Evolutionary conservation across 208 protist species (phyloP).

Genomic region (Balamuthia mandrillaris): DNA sequence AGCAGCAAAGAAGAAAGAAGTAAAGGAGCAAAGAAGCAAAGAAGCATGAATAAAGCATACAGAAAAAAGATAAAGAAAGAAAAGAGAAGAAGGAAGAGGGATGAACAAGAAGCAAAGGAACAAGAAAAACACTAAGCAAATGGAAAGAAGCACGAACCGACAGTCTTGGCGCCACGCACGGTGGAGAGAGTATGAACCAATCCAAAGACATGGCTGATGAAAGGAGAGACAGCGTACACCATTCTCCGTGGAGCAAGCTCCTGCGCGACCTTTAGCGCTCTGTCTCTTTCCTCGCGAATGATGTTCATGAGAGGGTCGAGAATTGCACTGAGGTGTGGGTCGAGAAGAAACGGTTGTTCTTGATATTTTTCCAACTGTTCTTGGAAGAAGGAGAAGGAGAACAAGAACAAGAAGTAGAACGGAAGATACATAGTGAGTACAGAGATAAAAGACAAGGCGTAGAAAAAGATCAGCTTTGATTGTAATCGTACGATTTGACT

Average conservation of each 20-base stretch:
- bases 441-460: too few species aligned
- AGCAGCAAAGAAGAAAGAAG: too few species aligned
- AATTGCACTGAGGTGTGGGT: constrained; percentile 82
- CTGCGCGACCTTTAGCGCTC: constrained; percentile 56
- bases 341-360: constrained; percentile 86
- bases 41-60: too few species aligned
- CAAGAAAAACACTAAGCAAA: background rate
- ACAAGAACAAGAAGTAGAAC: too few species aligned
- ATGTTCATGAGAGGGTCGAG: constrained; percentile 73
- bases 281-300: constrained; percentile 68
- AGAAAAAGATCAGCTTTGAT: too few species aligned
- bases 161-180: constrained; percentile 87
- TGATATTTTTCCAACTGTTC: constrained; percentile 87
- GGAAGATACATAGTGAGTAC: too few species aligned
- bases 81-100: too few species aligned
- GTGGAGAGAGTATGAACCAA: constrained; percentile 88
- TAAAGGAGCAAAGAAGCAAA: too few species aligned
- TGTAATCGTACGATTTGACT: too few species aligned
- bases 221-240: constrained; percentile 55
- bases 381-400: too few species aligned
- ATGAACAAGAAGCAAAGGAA: background rate
- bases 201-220: constrained; percentile 75
- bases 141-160: constrained; percentile 47
- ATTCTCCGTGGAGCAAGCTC: constrained; percentile 80
- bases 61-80: too few species aligned